Percentiles rank a stretch among this genome's conserved stretches.
phyloP scores from a whole-genome alignment of 352 stramenopile species.

The Phytopythium cucurbitacearum region DNA sequence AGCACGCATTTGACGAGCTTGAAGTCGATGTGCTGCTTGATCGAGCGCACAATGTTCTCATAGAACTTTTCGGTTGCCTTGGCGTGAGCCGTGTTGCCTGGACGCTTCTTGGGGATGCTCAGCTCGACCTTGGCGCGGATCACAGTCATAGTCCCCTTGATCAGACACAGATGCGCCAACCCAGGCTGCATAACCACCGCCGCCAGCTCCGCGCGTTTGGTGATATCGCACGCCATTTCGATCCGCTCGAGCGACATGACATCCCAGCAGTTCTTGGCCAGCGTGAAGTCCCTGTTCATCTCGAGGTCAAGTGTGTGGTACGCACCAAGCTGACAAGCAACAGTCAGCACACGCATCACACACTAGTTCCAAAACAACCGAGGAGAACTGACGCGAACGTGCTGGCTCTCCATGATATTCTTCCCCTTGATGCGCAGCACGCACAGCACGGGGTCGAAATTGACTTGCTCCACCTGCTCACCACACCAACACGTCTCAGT shows the following conservation, averaged over 20 bases:
- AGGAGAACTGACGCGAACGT: constrained; percentile 84
- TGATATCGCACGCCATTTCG: constrained; percentile 92
- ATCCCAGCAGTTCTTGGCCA: constrained; percentile 97
- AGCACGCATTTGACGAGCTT: constrained; percentile 96
- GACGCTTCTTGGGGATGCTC: constrained; percentile 96
- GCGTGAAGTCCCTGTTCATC: constrained; percentile 94
- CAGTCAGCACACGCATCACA: neutral
- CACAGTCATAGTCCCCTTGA: constrained; percentile 96
- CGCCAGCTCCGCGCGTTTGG: constrained; percentile 93
- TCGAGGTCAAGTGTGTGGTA: constrained; percentile 98
- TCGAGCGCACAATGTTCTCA: constrained; percentile 93
- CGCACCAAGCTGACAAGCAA: constrained; percentile 81
- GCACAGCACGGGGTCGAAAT: constrained; percentile 94
- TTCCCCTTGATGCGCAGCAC: constrained; percentile 94
- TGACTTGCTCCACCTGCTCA: constrained; percentile 90
- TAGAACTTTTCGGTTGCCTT: constrained; percentile 97
- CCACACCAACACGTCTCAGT: neutral
- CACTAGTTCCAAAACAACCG: neutral
- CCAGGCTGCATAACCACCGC: constrained; percentile 96
- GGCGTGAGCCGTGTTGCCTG: constrained; percentile 90
- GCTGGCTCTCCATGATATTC: constrained; percentile 92
- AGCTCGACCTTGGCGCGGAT: constrained; percentile 94
- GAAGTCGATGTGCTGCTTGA: constrained; percentile 96
- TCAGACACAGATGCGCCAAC: constrained; percentile 96
- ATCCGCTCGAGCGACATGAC: constrained; percentile 96